Evolutionary conservation across 1,284 basidiomycete species (phyloP).

Genomic region (Heterobasidion occidentale): DNA sequence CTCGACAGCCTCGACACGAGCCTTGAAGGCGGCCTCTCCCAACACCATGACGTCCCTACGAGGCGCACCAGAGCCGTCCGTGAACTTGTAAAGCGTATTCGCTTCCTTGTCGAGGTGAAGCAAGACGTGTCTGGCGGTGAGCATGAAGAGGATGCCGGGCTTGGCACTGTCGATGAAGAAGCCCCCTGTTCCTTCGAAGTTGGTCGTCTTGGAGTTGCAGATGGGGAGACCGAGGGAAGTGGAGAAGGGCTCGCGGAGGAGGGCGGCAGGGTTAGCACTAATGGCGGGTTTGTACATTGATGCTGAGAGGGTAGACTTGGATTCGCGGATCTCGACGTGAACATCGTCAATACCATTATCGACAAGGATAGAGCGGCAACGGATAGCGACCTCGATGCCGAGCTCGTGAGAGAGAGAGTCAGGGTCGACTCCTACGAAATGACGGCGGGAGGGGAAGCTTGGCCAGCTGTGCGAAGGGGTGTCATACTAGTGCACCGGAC

Average conservation of each 20-base stretch:
- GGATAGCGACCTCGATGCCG: conserved; percentile 5
- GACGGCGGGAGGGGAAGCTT: conserved; percentile 5
- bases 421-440: conserved; percentile 10
- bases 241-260: conserved; percentile 1
- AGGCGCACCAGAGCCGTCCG: conserved; percentile 8
- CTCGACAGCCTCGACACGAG: conserved; percentile 12
- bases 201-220: not conserved
- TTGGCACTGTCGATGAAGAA: conserved; percentile 7
- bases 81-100: conserved; percentile 15
- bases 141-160: conserved; percentile 12
- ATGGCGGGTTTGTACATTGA: conserved; percentile 6
- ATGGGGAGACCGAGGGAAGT: conserved; percentile 8
- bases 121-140: conserved; percentile 18
- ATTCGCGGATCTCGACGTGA: conserved; percentile 14
- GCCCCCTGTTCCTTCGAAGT: conserved; percentile 6
- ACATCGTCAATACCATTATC: conserved; percentile 9
- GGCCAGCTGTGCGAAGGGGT: conserved; percentile 12
- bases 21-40: conserved; percentile 12
- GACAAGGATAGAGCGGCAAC: conserved; percentile 8
- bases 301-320: conserved; percentile 6
- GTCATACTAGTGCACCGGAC: conserved; percentile 20
- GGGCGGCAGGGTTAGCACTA: conserved; percentile 1
- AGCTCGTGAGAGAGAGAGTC: conserved; percentile 6
- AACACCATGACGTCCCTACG: conserved; percentile 18
- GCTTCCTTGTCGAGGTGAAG: conserved; percentile 12